These are phyloP conservation scores for Misopates orontium DNA, from an alignment of 257 asterid genomes.

Conservation along the genomic window DNA sequence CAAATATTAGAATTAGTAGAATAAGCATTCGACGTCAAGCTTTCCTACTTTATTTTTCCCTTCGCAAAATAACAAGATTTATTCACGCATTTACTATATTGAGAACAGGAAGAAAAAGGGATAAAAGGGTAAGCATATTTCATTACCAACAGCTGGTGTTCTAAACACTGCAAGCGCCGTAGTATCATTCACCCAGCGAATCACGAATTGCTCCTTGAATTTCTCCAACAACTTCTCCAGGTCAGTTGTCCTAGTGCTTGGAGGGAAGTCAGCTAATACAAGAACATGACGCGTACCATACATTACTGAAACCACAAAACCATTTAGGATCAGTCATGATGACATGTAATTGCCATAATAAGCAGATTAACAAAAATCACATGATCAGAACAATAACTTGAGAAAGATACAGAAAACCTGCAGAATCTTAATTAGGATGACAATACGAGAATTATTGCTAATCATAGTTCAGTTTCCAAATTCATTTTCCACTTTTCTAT, in stretches of 20 bases:
- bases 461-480: no score
- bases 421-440: no score
- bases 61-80: background rate
- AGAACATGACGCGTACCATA: slow-evolving; percentile 77
- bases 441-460: no score
- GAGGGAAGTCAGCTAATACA: slow-evolving; percentile 70
- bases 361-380: background rate
- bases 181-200: slow-evolving; percentile 91
- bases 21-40: no score
- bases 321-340: slow-evolving; percentile 2
- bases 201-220: slow-evolving; percentile 70
- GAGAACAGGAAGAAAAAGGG: slow-evolving; percentile 16
- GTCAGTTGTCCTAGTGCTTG: slow-evolving; percentile 67
- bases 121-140: background rate
- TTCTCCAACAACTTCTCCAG: slow-evolving; percentile 66
- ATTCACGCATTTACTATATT: background rate
- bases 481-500: no score
- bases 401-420: no score
- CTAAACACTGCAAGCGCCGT: slow-evolving; percentile 84
- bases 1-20: no score
- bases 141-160: slow-evolving; percentile 76
- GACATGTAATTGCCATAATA: slow-evolving; percentile 27
- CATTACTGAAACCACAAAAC: slow-evolving; percentile 38
- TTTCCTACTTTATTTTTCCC: background rate
- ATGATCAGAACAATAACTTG: background rate